A percentile compares a stretch with the other conserved stretches of the same genome.
Conservation (phyloP, 352 stramenopile species). For the Pythium aristosporum region DNA sequence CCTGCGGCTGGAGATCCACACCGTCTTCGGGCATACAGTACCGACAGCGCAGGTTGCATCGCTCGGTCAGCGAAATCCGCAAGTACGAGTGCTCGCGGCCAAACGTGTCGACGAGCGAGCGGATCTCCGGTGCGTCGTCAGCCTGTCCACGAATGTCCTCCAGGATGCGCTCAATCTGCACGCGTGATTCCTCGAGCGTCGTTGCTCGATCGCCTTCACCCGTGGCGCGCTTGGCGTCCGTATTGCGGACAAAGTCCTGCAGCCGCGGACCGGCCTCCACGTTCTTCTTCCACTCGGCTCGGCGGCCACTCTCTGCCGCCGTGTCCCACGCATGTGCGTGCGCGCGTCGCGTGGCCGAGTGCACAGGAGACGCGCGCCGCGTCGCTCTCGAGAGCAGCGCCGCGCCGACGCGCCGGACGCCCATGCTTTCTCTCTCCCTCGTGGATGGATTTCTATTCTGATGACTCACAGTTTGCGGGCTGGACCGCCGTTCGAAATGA, state of each 20-base stretch:
- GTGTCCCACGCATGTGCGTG: slow-evolving; percentile 5
- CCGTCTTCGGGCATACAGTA: slow-evolving; percentile 98
- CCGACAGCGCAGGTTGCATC: slow-evolving; percentile 95
- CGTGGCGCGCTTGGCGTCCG: not conserved
- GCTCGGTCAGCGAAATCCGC: slow-evolving; percentile 94
- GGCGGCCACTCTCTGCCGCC: not conserved
- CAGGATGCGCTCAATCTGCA: slow-evolving; percentile 44
- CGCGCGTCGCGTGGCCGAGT: not conserved
- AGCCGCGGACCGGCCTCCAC: slow-evolving; percentile 11
- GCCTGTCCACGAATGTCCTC: slow-evolving; percentile 27
- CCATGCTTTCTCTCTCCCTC: not conserved
- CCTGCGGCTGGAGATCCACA: slow-evolving; percentile 79
- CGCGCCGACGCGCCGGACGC: not conserved
- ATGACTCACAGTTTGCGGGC: not conserved
- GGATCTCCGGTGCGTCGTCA: slow-evolving; percentile 3
- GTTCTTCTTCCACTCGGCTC: slow-evolving; percentile 14
- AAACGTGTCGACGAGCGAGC: slow-evolving; percentile 80
- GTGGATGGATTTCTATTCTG: not conserved
- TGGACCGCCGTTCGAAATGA: not conserved
- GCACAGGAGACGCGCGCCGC: not conserved
- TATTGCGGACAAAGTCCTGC: slow-evolving; percentile 13
- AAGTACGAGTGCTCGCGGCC: slow-evolving; percentile 93
- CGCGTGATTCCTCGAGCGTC: slow-evolving; percentile 33
- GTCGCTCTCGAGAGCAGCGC: not conserved
- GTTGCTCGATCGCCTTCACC: not conserved